Base-by-base conservation (phyloP, 1,284 basidiomycete genomes). In the Ustilago cynodontis region DNA sequence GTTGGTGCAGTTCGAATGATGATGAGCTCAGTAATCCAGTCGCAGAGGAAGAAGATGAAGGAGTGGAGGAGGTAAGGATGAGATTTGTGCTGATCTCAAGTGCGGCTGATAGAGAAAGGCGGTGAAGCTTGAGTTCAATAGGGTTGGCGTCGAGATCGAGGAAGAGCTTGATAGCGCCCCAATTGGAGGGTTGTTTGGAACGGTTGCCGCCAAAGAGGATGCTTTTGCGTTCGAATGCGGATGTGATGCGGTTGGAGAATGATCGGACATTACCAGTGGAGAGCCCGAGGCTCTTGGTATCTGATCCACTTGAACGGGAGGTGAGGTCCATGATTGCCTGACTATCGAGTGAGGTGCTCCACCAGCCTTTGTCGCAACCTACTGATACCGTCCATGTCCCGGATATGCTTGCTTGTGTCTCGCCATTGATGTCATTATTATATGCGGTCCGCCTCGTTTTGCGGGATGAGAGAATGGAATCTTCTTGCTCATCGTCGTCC, bases 311-410 rank as follows among this genome's bases (percentile, higher is more conserved):
- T n/a, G 20, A 2, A 22, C 0, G 29, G 8, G 37, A 1, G 22
- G 63, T 14, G 2, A 60, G 20, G 14, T 35, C 2, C 11, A 10
- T 3, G 2, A 73, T 47, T 0, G 22, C 57, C 2, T 11, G 14
- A 1, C 20, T 43, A 10, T 68, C 9, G 2, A 73, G 1, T 1
- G 16, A 43, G 28, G 20, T 18, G 28, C 63, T 47, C 71, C 71
- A 74, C 71, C 71, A 74, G 1, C 43, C 64, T n/a, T 43, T 20
- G 4, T 56, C 35, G 43, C 59, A 52, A 5, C 72, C 72, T 11
- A 75, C 33, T 0, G 60, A 49, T 4, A 71, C 50, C 16, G 52
- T 62, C 60, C 60, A 62, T 51, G 16, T 26, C 3, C 57, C 57
- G n/a, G 33, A 28, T 4, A 51, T 3, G 3, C 24, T 31, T 11